Base-by-base conservation (phyloP, 495 filamentous ascomycete genomes). In the Talaromyces proteolyticus region DNA sequence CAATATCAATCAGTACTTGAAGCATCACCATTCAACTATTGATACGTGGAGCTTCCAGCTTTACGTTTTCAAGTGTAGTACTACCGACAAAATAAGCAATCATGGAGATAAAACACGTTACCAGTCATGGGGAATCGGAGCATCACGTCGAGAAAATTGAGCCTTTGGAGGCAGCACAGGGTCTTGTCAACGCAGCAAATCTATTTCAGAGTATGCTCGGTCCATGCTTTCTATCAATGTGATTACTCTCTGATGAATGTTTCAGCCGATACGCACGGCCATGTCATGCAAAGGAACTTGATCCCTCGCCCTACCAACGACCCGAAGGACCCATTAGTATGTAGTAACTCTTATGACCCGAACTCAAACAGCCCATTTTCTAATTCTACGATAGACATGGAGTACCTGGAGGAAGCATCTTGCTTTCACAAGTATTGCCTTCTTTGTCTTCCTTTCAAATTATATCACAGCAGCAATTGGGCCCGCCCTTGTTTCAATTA, bases 301-400 rank as follows among this genome's bases (percentile, higher is more conserved):
- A 49, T 59, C n/a, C 56, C 56, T 17, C 49, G 39, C 44, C 53
- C 56, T n/a, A 47, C 36, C 19, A 50, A 59, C 40, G 53, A 59
- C 34, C 53, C 53, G 39, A 37, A 50, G 4, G 56, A 58, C 39
- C 56, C 56, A 11, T 39, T 57, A 45, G 20, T 51, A 47, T 59
- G 46, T 53, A 49, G 29, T 6, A 36, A 36, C 29, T 36, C 29
- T 36, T 36, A 36, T 36, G 14, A 36, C 14, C 14, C 29, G 29
- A 36, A 36, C 29, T 36, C 7, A 14, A 14, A 36, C 6, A 7
- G 7, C 29, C 29, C 29, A 14, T 36, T 6, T 36, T 36, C 29
- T 36, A 36, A 36, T 36, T 36, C 7, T 36, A 36, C 29, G 14
- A 14, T 36, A 36, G 29, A 36, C 29, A 36, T 36, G 29, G 29